A percentile compares a stretch with the other conserved stretches of the same genome.
Evolutionary conservation across 164 flowering plant species (phyloP).

Genomic region (Vitis amurensis): DNA sequence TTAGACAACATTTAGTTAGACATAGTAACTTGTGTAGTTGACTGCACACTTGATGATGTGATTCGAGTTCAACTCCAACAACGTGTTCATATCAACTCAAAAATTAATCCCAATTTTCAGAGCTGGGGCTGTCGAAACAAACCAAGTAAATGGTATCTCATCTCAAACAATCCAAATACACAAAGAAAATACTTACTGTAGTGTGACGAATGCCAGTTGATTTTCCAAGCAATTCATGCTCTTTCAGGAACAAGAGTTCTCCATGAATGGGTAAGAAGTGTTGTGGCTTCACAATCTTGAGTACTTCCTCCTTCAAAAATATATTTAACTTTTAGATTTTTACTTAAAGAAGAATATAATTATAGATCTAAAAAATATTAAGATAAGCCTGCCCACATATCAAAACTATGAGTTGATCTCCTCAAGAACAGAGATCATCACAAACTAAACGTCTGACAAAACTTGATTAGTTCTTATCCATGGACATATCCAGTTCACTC

Average conservation of each 20-base stretch:
- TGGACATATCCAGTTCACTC: no score
- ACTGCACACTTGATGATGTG: no score
- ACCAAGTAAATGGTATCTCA: neutral
- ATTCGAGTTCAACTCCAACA: no score
- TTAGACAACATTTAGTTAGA: no score
- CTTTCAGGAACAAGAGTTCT: slow-evolving; percentile 93
- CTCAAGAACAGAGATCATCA: no score
- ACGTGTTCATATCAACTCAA: no score
- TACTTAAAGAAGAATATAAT: neutral
- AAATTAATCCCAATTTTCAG: neutral
- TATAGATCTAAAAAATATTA: neutral
- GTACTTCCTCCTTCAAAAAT: slow-evolving; percentile 85
- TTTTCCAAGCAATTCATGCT: slow-evolving; percentile 92
- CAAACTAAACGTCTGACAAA: no score
- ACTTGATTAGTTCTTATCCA: no score
- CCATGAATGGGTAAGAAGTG: slow-evolving; percentile 98
- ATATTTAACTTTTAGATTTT: neutral
- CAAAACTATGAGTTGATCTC: no score
- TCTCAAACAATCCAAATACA: neutral
- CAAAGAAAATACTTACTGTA: slow-evolving; percentile 53
- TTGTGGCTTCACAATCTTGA: slow-evolving; percentile 91
- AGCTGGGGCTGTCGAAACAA: neutral
- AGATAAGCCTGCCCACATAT: neutral
- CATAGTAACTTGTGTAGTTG: no score
- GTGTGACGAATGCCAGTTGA: slow-evolving; percentile 96